phyloP scores from a whole-genome alignment of 1,284 basidiomycete genomes.

The Fomitopsis pinicola region DNA sequence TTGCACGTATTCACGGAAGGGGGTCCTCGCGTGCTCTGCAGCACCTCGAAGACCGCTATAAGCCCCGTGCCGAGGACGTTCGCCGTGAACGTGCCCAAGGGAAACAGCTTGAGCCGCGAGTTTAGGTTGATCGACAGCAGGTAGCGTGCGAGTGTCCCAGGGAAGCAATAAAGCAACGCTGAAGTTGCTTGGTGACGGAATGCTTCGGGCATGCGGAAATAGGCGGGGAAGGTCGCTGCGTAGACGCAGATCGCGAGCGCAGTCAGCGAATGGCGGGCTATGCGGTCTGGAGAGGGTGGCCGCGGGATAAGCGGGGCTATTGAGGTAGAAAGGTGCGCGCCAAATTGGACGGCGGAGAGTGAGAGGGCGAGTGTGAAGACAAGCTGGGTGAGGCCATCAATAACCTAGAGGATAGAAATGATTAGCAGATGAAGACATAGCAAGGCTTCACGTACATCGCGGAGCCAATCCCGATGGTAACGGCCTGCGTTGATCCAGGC shows the following conservation, averaged over 20 bases:
- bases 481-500: constrained; percentile 77
- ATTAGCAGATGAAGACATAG: neutral
- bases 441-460: constrained; percentile 58
- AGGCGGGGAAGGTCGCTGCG: constrained; percentile 69
- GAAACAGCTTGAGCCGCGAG: constrained; percentile 56
- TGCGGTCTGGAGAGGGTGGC: constrained; percentile 34
- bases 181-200: constrained; percentile 83
- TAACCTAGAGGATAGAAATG: constrained; percentile 46
- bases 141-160: constrained; percentile 86
- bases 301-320: constrained; percentile 38
- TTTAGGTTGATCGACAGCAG: constrained; percentile 76
- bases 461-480: constrained; percentile 63
- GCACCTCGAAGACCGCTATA: constrained; percentile 65
- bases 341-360: constrained; percentile 60
- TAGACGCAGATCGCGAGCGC: constrained; percentile 53
- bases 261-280: constrained; percentile 42
- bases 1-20: constrained; percentile 57
- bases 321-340: constrained; percentile 45
- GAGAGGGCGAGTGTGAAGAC: constrained; percentile 76
- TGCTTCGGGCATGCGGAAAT: constrained; percentile 65
- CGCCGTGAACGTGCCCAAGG: constrained; percentile 84
- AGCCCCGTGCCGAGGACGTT: constrained; percentile 83
- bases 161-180: constrained; percentile 87
- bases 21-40: constrained; percentile 52
- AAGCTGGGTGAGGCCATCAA: constrained; percentile 84